These are phyloP conservation scores for Scleroderma bovista DNA, from an alignment of 768 basidiomycete genomes.

Conservation along the genomic window DNA sequence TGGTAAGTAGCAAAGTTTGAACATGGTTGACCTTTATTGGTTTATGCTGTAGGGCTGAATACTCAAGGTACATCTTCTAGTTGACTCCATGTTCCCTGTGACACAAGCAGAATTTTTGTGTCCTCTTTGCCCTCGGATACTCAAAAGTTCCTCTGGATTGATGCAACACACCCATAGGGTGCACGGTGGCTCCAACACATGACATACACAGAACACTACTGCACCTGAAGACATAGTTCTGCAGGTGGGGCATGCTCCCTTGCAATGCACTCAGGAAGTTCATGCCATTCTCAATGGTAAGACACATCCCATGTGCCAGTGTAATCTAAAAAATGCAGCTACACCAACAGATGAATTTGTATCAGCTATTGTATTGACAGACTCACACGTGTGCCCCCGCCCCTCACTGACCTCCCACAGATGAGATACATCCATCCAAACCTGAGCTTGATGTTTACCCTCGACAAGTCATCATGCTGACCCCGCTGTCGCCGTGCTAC, in stretches of 20 bases:
- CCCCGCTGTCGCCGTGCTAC: conserved; percentile 90
- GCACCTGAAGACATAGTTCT: not conserved
- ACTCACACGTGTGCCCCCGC: conserved; percentile 47
- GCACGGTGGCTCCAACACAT: not conserved
- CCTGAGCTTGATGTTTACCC: conserved; percentile 1
- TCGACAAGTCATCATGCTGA: conserved; percentile 76
- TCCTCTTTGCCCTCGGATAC: not conserved
- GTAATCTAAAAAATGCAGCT: not conserved
- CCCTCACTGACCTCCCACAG: conserved; percentile 72
- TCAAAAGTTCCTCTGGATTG: not conserved
- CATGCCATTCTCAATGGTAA: not conserved
- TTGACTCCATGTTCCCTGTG: no score
- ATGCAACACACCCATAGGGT: not conserved
- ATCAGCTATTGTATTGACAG: not conserved
- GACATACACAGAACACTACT: not conserved
- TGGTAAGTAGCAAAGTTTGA: not conserved
- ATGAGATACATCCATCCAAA: conserved; percentile 58
- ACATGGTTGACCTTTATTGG: not conserved
- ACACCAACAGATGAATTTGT: not conserved
- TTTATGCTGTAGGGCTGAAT: no score
- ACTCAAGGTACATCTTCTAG: not conserved
- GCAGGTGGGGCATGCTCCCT: not conserved
- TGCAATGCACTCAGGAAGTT: not conserved
- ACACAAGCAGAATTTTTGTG: not conserved
- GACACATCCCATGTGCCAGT: not conserved